A percentile compares a stretch with the other conserved stretches of the same genome.
Conservation (phyloP, 257 asterid genomes). For the Asclepias syriaca region DNA sequence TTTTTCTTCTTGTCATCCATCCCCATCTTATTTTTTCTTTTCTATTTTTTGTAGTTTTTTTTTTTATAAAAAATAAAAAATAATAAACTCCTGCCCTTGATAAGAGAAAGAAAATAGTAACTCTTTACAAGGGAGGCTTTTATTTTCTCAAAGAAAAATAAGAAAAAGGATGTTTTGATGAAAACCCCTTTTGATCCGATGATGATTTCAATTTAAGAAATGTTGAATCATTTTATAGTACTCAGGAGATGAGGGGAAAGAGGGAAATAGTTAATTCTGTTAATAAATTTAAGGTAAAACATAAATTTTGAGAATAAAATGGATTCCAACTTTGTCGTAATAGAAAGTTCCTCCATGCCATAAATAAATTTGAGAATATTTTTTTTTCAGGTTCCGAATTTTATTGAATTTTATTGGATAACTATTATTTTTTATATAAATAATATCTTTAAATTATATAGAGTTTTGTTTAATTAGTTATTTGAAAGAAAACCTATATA, state of each 20-base stretch:
- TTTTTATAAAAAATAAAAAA: too few species aligned
- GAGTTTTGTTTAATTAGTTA: too few species aligned
- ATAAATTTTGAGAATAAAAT: background rate
- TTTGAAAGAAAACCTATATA: too few species aligned
- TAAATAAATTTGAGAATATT: background rate
- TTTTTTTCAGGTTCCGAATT: background rate
- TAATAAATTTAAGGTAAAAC: background rate
- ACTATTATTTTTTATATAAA: too few species aligned
- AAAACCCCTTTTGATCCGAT: background rate
- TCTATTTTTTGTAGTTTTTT: background rate
- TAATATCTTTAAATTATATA: too few species aligned
- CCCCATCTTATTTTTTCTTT: background rate
- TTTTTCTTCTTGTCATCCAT: conserved; percentile 8
- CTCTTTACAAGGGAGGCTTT: background rate
- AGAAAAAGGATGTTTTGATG: background rate
- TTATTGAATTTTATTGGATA: too few species aligned
- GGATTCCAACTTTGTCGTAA: background rate
- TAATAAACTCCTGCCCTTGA: conserved; percentile 7
- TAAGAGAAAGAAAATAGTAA: conserved; percentile 10
- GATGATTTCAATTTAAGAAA: background rate
- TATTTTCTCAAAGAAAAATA: too few species aligned
- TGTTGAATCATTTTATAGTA: background rate
- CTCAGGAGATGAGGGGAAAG: background rate
- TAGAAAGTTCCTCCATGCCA: background rate
- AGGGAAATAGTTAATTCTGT: background rate